These are phyloP conservation scores for Pseudopediastrum boryanum DNA, from an alignment of 139 green algal species.

Conservation along the genomic window DNA sequence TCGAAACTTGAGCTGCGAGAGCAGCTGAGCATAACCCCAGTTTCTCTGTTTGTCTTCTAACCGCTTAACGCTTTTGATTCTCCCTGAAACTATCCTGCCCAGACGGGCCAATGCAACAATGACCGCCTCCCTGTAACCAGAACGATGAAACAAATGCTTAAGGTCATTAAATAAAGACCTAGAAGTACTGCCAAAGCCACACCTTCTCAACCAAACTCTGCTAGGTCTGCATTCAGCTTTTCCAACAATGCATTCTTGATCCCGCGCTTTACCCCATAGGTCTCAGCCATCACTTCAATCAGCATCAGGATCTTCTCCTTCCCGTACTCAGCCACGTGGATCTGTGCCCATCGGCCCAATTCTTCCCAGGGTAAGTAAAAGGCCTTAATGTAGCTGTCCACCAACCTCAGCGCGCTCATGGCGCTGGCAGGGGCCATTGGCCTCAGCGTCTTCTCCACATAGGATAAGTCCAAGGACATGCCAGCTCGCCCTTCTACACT, in stretches of 20 bases:
- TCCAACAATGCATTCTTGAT: constrained; percentile 49
- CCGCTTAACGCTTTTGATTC: too few species aligned
- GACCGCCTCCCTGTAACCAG: too few species aligned
- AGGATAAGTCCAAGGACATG: constrained; percentile 68
- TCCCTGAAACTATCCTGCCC: too few species aligned
- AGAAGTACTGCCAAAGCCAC: too few species aligned
- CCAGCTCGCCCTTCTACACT: constrained; percentile 66
- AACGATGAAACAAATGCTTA: too few species aligned
- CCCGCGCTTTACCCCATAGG: constrained; percentile 54
- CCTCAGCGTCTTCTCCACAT: constrained; percentile 37
- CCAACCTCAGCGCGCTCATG: neutral
- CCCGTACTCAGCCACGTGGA: constrained; percentile 69
- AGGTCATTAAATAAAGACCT: too few species aligned
- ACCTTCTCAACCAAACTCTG: constrained; percentile 30
- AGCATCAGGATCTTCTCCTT: constrained; percentile 56
- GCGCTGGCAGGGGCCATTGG: constrained; percentile 12
- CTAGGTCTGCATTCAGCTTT: constrained; percentile 48
- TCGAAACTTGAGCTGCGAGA: too few species aligned
- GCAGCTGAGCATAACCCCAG: too few species aligned
- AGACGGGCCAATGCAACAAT: too few species aligned
- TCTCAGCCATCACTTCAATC: constrained; percentile 63
- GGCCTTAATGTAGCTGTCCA: constrained; percentile 75
- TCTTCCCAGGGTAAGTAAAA: constrained; percentile 68
- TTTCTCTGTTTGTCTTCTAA: too few species aligned
- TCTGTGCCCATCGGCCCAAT: constrained; percentile 60